A percentile compares a stretch with the other conserved stretches of the same genome.
Evolutionary conservation across 768 basidiomycete species (phyloP).

Genomic region (Phylloporus sp.): DNA sequence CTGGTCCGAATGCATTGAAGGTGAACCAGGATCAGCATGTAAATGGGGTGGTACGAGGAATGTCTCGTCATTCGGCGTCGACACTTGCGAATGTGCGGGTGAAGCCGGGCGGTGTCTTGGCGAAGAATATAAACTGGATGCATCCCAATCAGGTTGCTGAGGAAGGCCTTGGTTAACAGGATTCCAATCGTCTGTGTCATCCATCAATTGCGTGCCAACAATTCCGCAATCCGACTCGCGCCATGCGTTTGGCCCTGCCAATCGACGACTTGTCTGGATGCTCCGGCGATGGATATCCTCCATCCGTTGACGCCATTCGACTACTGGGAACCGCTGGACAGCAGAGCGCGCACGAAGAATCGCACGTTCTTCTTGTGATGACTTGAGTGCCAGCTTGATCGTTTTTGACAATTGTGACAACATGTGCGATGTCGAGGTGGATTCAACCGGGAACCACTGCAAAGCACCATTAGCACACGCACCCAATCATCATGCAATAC

Average conservation of each 20-base stretch:
- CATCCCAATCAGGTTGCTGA: conserved; percentile 75
- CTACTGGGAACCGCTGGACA: conserved; percentile 94
- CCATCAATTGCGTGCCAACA: conserved; percentile 42
- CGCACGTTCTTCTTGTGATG: conserved; percentile 85
- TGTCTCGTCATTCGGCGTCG: conserved; percentile 45
- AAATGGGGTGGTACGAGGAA: conserved; percentile 34
- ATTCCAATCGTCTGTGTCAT: conserved; percentile 77
- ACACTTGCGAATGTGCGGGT: conserved; percentile 60
- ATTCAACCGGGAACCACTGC: conserved; percentile 97
- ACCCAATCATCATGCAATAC: conserved; percentile 23
- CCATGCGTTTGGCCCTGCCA: conserved; percentile 77
- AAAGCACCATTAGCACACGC: background rate
- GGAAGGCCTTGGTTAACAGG: conserved; percentile 64
- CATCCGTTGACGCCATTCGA: conserved; percentile 94
- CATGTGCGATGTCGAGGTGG: conserved; percentile 89
- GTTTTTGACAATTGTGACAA: conserved; percentile 92
- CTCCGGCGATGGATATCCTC: conserved; percentile 93
- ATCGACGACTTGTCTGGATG: conserved; percentile 63
- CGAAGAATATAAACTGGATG: conserved; percentile 48
- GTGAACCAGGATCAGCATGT: conserved; percentile 27
- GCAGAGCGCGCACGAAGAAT: conserved; percentile 91
- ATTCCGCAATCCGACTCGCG: conserved; percentile 63
- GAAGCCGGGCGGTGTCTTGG: conserved; percentile 44
- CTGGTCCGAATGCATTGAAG: conserved; percentile 44
- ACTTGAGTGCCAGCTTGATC: conserved; percentile 90